Evolutionary conservation across 2,329 filamentous ascomycete species (phyloP).

Genomic region (Claviceps paspali): DNA sequence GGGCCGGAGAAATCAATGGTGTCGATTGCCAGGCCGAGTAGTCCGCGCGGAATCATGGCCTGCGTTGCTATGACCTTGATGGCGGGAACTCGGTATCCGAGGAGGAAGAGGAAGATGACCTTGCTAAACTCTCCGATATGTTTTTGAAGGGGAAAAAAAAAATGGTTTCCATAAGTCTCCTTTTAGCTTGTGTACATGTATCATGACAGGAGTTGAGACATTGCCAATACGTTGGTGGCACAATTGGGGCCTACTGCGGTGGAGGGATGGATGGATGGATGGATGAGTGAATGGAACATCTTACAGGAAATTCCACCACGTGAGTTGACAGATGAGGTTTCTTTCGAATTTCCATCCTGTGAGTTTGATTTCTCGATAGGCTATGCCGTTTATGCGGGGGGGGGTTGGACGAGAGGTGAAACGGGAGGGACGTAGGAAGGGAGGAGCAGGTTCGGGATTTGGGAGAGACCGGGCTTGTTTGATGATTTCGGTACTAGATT

Average conservation of each 20-base stretch:
- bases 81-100: conserved; percentile 54
- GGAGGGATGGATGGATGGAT: too few relatives aligned
- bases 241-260: too few relatives aligned
- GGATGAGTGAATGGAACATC: conserved; percentile 10
- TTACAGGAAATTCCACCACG: conserved; percentile 51
- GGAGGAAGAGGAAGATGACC: conserved; percentile 44
- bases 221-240: too few relatives aligned
- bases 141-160: too few relatives aligned
- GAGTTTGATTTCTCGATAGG: conserved; percentile 54
- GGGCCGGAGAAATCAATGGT: conserved; percentile 51
- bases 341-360: conserved; percentile 58
- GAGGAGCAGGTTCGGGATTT: conserved; percentile 21
- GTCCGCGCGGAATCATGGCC: conserved; percentile 57
- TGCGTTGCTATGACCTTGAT: conserved; percentile 53
- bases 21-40: conserved; percentile 54
- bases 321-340: conserved; percentile 50
- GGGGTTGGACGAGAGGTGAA: conserved; percentile 36
- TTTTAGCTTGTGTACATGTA: too few relatives aligned
- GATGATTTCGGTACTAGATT: conserved; percentile 60
- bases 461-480: conserved; percentile 43
- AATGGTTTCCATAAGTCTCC: too few relatives aligned
- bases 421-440: conserved; percentile 23
- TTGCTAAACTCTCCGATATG: conserved; percentile 12
- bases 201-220: too few relatives aligned
- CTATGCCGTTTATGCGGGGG: conserved; percentile 45